Conservation (phyloP, 257 asterid genomes). For the Mitragyna speciosa region DNA sequence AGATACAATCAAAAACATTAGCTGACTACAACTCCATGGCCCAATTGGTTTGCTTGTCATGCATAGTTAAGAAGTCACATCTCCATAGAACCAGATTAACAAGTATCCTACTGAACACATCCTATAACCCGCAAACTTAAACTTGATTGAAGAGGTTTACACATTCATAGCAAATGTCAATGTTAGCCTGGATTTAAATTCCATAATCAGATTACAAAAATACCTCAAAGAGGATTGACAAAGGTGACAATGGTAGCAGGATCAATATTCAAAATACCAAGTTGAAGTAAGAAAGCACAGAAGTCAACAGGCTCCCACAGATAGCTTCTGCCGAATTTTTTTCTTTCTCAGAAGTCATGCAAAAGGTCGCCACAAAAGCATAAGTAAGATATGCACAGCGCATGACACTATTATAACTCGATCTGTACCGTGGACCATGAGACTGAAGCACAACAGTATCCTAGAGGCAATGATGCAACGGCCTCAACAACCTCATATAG, state of each 20-base stretch:
- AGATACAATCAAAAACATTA: not conserved
- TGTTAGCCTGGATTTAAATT: constrained; percentile 4
- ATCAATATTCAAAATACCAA: not conserved
- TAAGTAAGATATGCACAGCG: not conserved
- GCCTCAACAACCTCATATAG: constrained; percentile 5
- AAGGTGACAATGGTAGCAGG: not conserved
- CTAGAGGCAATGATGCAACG: not conserved
- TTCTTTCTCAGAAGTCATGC: constrained; percentile 1
- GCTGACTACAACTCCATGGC: not conserved
- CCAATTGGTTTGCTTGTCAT: not conserved
- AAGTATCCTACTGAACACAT: not conserved
- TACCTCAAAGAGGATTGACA: constrained; percentile 11
- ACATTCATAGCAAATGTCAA: not conserved
- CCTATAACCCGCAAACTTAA: not conserved
- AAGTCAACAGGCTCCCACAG: not conserved
- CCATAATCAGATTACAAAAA: constrained; percentile 17
- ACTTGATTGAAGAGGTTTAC: not conserved
- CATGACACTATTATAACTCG: not conserved
- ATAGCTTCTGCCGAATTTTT: not conserved
- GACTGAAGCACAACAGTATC: constrained; percentile 5
- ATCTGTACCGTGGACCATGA: not conserved
- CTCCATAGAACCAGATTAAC: not conserved
- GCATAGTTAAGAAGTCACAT: not conserved
- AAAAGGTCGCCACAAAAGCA: not conserved
- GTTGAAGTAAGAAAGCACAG: not conserved